Conservation (phyloP, 495 filamentous ascomycete genomes). For the Hypoxylon rickii region DNA sequence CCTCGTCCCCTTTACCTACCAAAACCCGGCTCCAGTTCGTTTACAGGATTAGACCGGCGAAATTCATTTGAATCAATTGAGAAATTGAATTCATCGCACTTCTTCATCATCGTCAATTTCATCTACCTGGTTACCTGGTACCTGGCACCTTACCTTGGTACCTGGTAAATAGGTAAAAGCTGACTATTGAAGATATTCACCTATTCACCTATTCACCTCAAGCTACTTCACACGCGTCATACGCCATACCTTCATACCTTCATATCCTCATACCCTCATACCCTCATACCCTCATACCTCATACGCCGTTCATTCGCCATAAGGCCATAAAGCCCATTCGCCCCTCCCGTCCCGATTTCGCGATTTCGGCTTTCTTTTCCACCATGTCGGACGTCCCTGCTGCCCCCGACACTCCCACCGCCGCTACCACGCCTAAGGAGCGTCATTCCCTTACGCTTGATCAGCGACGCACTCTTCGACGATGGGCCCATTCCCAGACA, state of each 20-base stretch:
- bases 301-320: too few relatives aligned
- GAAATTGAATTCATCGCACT: slow-evolving; percentile 23
- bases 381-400: slow-evolving; percentile 38
- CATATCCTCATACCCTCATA: too few relatives aligned
- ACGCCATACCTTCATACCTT: too few relatives aligned
- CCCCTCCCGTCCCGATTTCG: too few relatives aligned
- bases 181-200: slow-evolving; percentile 16
- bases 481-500: slow-evolving; percentile 55
- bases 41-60: slow-evolving; percentile 42
- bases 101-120: slow-evolving; percentile 8
- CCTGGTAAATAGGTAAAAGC: neutral
- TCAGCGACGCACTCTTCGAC: slow-evolving; percentile 56
- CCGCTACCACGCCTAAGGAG: slow-evolving; percentile 41
- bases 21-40: slow-evolving; percentile 40
- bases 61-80: slow-evolving; percentile 41
- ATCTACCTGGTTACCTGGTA: too few relatives aligned
- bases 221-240: too few relatives aligned
- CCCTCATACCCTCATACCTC: too few relatives aligned
- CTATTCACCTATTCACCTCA: too few relatives aligned
- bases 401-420: slow-evolving; percentile 28
- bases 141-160: too few relatives aligned
- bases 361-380: too few relatives aligned
- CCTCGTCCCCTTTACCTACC: slow-evolving; percentile 42
- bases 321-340: too few relatives aligned
- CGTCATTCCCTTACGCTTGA: slow-evolving; percentile 58